These are phyloP conservation scores for Neonectria coccinea DNA, from an alignment of 2,329 filamentous ascomycete genomes.

Conservation along the genomic window DNA sequence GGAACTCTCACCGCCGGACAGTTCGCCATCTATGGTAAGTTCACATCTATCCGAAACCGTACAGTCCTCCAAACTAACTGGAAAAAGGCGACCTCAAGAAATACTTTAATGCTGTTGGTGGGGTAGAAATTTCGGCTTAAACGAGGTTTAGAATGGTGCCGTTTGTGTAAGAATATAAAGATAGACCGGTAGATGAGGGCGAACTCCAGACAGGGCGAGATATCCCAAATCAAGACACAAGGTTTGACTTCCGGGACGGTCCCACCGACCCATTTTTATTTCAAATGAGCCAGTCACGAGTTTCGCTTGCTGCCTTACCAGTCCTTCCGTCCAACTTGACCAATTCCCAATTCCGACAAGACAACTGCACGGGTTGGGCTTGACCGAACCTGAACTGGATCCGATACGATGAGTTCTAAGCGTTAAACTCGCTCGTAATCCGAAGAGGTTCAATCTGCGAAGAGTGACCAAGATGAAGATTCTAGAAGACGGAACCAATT, in stretches of 20 bases:
- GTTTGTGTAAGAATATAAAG: neutral
- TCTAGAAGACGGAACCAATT: no score
- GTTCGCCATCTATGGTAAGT: conserved; percentile 85
- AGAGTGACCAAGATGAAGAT: no score
- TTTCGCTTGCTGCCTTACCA: neutral
- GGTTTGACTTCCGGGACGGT: neutral
- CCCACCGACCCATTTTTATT: neutral
- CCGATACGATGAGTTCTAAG: no score
- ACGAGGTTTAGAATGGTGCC: conserved; percentile 11
- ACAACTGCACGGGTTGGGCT: no score
- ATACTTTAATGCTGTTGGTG: conserved; percentile 76
- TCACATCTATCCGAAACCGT: neutral
- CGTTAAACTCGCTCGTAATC: no score
- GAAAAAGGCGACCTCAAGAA: conserved; percentile 69
- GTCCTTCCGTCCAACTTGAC: no score
- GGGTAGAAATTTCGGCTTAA: conserved; percentile 72
- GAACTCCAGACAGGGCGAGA: neutral
- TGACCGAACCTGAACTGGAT: no score
- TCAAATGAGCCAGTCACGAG: neutral
- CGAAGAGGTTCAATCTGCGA: no score
- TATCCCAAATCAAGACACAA: neutral
- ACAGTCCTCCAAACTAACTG: conserved; percentile 8
- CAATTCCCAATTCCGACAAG: no score
- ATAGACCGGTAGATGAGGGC: conserved; percentile 2
- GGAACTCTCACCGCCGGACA: conserved; percentile 82